phyloP scores from a whole-genome alignment of 164 flowering plant species.

The Brasenia schreberi region DNA sequence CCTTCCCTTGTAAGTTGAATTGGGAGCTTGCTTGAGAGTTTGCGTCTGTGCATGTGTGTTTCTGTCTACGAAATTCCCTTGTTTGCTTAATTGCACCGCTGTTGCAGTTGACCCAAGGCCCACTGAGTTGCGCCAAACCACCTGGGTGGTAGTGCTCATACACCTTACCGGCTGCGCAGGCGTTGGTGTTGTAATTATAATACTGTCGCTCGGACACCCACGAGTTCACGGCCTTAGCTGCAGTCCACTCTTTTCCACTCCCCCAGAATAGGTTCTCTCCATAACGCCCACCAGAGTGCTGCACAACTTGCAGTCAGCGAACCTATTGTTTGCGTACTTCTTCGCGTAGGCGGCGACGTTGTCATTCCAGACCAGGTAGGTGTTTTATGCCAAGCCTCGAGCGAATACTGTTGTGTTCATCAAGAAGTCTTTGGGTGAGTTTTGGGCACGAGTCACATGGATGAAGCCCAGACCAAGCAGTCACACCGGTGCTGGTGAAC shows the following conservation, averaged over 20 bases:
- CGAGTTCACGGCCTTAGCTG: slow-evolving; percentile 19
- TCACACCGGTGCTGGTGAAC: no score
- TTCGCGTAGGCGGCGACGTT: slow-evolving; percentile 22
- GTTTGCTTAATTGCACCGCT: slow-evolving; percentile 14
- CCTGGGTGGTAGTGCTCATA: slow-evolving; percentile 39
- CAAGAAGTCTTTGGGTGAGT: slow-evolving; percentile 17
- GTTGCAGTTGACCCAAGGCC: slow-evolving; percentile 27
- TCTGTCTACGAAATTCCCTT: no score
- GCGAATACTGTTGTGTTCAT: slow-evolving; percentile 23
- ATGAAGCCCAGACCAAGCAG: no score
- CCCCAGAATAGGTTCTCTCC: slow-evolving; percentile 38
- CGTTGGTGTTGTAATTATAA: slow-evolving; percentile 7
- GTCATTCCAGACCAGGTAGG: no score
- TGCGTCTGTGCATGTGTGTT: no score
- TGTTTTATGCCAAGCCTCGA: slow-evolving; percentile 22
- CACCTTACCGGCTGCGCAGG: slow-evolving; percentile 10
- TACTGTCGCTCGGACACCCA: slow-evolving; percentile 28
- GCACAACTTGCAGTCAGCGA: slow-evolving; percentile 16
- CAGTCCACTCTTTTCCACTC: slow-evolving; percentile 6
- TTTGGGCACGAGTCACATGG: slow-evolving; percentile 14
- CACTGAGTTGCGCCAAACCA: slow-evolving; percentile 31
- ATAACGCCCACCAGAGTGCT: slow-evolving; percentile 25
- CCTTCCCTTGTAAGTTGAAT: no score
- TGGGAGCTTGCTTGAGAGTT: no score
- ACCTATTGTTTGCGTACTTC: slow-evolving; percentile 19